Evolutionary conservation across 2,329 filamentous ascomycete species (phyloP).

Genomic region (Verticillium longisporum): DNA sequence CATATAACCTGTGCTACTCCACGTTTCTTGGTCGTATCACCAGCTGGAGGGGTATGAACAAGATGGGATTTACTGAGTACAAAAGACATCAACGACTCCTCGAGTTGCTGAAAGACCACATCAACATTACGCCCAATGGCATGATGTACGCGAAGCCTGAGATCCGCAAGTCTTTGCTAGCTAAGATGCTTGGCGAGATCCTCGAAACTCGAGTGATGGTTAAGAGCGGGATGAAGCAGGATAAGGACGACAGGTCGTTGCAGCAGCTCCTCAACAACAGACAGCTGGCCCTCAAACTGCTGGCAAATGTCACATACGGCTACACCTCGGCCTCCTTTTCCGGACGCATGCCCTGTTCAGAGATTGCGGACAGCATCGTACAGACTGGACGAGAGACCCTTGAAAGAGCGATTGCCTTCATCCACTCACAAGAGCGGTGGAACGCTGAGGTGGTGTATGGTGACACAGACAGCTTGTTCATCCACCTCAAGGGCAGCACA

Average conservation of each 20-base stretch:
- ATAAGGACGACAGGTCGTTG: constrained; percentile 79
- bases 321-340: constrained; percentile 97
- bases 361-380: constrained; percentile 97
- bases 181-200: constrained; percentile 95
- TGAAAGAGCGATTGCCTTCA: constrained; percentile 86
- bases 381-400: constrained; percentile 92
- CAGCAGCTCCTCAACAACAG: constrained; percentile 88
- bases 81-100: constrained; percentile 68
- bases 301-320: constrained; percentile 98
- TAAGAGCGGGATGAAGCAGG: constrained; percentile 91
- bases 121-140: constrained; percentile 92
- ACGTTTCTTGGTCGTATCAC: constrained; percentile 85
- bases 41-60: constrained; percentile 83
- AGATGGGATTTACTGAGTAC: constrained; percentile 92
- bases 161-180: constrained; percentile 82
- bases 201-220: constrained; percentile 96
- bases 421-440: constrained; percentile 84
- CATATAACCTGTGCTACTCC: constrained; percentile 98
- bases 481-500: constrained; percentile 81
- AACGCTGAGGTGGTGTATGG: constrained; percentile 96
- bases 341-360: constrained; percentile 93
- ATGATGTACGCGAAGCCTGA: constrained; percentile 89
- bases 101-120: constrained; percentile 70
- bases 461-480: constrained; percentile 92
- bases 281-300: constrained; percentile 87